Conservation (phyloP, 352 stramenopile species). For the Globisporangium splendens region DNA sequence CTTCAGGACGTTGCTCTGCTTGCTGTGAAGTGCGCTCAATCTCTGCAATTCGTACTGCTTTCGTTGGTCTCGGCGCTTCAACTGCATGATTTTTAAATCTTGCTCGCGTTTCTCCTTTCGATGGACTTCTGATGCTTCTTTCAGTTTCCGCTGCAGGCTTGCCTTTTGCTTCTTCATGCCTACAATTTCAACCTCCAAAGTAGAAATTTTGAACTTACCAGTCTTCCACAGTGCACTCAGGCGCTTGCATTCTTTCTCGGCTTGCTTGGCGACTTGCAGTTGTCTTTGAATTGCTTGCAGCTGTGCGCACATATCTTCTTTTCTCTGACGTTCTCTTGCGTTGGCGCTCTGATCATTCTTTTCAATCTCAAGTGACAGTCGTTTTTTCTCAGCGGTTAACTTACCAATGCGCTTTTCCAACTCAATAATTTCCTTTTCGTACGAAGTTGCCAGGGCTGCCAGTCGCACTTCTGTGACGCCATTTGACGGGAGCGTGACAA, state of each 20-base stretch:
- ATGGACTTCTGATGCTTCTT: conserved; percentile 32
- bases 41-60: conserved; percentile 59
- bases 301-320: conserved; percentile 15
- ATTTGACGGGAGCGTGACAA: conserved; percentile 16
- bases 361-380: conserved; percentile 17
- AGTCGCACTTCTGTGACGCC: conserved; percentile 20
- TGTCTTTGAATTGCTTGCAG: conserved; percentile 26
- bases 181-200: conserved; percentile 39
- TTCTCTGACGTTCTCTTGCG: background rate
- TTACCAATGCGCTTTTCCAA: conserved; percentile 26
- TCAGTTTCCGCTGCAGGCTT: conserved; percentile 33
- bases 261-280: conserved; percentile 31
- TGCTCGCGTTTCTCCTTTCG: conserved; percentile 43
- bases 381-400: conserved; percentile 27
- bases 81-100: conserved; percentile 41
- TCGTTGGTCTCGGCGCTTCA: conserved; percentile 56
- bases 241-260: conserved; percentile 34
- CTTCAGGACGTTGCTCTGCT: conserved; percentile 50
- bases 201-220: conserved; percentile 43
- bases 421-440: conserved; percentile 37
- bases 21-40: conserved; percentile 27
- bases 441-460: conserved; percentile 28
- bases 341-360: conserved; percentile 5
- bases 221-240: conserved; percentile 28
- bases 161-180: conserved; percentile 49